phyloP scores from a whole-genome alignment of 805 yeast genomes.

The Kazachstania africana region DNA sequence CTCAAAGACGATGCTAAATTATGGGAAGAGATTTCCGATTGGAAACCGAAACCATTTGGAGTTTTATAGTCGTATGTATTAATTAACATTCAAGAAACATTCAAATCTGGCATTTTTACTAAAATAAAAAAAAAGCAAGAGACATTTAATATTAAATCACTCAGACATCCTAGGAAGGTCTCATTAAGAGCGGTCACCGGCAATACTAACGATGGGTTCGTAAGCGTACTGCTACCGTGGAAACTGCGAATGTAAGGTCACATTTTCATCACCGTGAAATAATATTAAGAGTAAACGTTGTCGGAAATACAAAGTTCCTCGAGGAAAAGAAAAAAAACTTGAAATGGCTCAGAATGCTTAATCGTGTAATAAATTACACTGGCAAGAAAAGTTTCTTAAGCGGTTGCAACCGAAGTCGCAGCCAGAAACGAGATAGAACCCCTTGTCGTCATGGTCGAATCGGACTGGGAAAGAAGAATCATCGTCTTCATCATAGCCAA shows the following conservation, averaged over 20 bases:
- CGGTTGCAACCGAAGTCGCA: slow-evolving; percentile 1
- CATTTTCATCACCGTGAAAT: slow-evolving; percentile 55
- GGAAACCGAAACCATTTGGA: slow-evolving; percentile 52
- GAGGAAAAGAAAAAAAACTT: slow-evolving; percentile 1
- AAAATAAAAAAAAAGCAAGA: slow-evolving; percentile 4
- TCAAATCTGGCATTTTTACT: no score
- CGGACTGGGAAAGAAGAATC: slow-evolving; percentile 88
- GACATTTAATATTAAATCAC: slow-evolving; percentile 18
- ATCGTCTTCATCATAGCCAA: slow-evolving; percentile 36
- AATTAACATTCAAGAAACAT: not conserved
- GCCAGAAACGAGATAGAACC: slow-evolving; percentile 6
- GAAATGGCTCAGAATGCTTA: slow-evolving; percentile 18
- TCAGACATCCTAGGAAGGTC: slow-evolving; percentile 95
- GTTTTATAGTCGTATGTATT: slow-evolving; percentile 13
- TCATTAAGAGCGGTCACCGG: slow-evolving; percentile 66
- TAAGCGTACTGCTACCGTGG: slow-evolving; percentile 80
- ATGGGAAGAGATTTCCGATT: slow-evolving; percentile 16
- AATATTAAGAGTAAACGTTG: not conserved
- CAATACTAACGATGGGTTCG: slow-evolving; percentile 67
- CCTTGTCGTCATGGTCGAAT: slow-evolving; percentile 91
- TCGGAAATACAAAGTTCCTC: not conserved
- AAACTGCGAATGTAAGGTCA: slow-evolving; percentile 85
- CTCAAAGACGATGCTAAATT: no score
- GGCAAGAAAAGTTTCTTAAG: slow-evolving; percentile 68
- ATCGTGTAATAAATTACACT: slow-evolving; percentile 37